Conservation (phyloP, 2,329 filamentous ascomycete species). For the Phyllosticta citriasiana region DNA sequence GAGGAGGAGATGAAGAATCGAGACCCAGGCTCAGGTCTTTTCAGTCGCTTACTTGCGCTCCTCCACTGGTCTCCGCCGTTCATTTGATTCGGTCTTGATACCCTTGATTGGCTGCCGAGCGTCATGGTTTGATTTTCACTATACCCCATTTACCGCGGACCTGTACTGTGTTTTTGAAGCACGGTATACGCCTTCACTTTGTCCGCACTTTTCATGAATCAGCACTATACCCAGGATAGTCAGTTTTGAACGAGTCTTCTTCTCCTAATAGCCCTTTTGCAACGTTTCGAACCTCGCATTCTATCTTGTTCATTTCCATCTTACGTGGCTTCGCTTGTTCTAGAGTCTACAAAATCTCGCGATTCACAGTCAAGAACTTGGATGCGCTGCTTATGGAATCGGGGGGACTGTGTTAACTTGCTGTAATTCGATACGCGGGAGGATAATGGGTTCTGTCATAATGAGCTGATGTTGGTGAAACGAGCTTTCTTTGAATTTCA, state of each 20-base stretch:
- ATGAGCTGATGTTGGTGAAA: no score
- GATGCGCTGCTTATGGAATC: no score
- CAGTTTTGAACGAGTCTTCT: not conserved
- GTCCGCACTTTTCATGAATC: not conserved
- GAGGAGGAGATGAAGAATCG: not conserved
- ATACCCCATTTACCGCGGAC: not conserved
- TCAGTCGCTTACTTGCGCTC: not conserved
- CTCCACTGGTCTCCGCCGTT: not conserved
- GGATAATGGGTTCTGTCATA: no score
- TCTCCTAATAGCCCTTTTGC: not conserved
- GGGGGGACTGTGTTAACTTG: no score
- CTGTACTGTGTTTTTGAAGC: not conserved
- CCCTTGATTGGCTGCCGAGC: not conserved
- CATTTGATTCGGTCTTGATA: not conserved
- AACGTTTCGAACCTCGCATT: not conserved
- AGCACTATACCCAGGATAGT: not conserved
- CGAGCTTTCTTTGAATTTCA: no score
- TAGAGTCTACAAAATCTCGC: not conserved
- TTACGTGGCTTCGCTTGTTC: not conserved
- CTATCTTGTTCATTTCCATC: not conserved
- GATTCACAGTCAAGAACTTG: not conserved
- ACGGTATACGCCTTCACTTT: not conserved
- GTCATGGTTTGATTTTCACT: not conserved
- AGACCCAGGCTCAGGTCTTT: not conserved
- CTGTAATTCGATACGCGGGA: not conserved